phyloP scores from a whole-genome alignment of 208 protist species.

The Acanthamoeba sp. region DNA sequence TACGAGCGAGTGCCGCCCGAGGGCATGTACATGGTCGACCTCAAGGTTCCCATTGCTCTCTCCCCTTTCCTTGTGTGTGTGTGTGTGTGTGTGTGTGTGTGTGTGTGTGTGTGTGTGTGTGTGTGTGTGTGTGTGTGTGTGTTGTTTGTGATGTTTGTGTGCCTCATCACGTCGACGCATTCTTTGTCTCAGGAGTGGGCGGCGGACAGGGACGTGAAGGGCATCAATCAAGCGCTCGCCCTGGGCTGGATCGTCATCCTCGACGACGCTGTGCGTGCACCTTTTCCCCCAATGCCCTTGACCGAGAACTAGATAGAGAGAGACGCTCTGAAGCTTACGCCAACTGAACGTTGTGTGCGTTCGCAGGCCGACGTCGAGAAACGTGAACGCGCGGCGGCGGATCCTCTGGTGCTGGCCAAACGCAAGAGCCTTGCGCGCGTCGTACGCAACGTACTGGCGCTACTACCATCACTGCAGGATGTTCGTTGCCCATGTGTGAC shows the following conservation, averaged over 20 bases:
- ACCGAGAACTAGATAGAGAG: too few species aligned
- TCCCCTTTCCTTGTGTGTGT: too few species aligned
- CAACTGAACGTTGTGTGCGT: too few species aligned
- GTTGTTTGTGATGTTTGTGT: too few species aligned
- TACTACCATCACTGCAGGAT: too few species aligned
- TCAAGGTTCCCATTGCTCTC: background rate
- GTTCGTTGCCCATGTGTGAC: background rate
- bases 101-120: too few species aligned
- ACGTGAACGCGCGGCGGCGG: background rate
- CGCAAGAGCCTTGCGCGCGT: background rate
- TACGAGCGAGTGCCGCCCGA: background rate
- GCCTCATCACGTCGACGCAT: too few species aligned
- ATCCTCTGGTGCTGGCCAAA: background rate
- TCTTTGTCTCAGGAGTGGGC: background rate
- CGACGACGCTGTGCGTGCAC: background rate
- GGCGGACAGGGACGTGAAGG: background rate
- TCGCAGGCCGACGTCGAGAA: background rate
- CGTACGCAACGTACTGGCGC: background rate
- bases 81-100: too few species aligned
- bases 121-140: too few species aligned
- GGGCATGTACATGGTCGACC: slow-evolving; percentile 24
- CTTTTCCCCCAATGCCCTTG: too few species aligned
- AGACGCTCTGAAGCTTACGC: too few species aligned
- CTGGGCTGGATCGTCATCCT: background rate
- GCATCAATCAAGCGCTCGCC: background rate